A percentile compares a stretch with the other conserved stretches of the same genome.
Evolutionary conservation across 306 rosid species (phyloP).

Genomic region (Gynostemma pentaphyllum): DNA sequence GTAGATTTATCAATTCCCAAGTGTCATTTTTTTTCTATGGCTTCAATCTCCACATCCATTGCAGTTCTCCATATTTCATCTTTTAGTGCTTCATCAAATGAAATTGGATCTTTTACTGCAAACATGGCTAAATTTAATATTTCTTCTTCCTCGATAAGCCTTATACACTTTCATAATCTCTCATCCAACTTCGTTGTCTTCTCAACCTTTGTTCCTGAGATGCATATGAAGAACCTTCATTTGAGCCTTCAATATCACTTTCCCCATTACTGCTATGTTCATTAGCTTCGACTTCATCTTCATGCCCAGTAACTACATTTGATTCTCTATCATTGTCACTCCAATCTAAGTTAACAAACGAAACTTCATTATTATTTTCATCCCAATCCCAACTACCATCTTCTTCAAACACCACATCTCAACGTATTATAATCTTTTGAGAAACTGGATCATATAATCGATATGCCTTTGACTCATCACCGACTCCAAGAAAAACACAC

Average conservation of each 20-base stretch:
- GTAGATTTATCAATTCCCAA: neutral
- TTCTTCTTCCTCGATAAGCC: neutral
- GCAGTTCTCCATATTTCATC: neutral
- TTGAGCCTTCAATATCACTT: neutral
- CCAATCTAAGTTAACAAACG: neutral
- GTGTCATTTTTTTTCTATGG: neutral
- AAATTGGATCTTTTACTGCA: too few species aligned
- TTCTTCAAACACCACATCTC: too few species aligned
- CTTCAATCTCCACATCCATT: neutral
- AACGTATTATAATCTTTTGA: too few species aligned
- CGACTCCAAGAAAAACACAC: too few species aligned
- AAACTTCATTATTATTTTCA: neutral
- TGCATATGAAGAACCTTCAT: too few species aligned
- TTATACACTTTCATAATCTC: neutral
- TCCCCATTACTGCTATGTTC: neutral
- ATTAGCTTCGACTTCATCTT: neutral
- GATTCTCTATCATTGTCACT: neutral
- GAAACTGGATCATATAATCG: neutral
- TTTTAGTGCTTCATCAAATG: neutral
- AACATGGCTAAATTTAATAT: too few species aligned
- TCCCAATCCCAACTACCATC: neutral
- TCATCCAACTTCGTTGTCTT: too few species aligned
- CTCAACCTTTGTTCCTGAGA: too few species aligned
- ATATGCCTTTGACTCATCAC: conserved; percentile 5
- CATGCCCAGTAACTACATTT: too few species aligned